Base-by-base conservation (phyloP, 192 early-diverging fungal genomes). In the Rhizophagus clarus region DNA sequence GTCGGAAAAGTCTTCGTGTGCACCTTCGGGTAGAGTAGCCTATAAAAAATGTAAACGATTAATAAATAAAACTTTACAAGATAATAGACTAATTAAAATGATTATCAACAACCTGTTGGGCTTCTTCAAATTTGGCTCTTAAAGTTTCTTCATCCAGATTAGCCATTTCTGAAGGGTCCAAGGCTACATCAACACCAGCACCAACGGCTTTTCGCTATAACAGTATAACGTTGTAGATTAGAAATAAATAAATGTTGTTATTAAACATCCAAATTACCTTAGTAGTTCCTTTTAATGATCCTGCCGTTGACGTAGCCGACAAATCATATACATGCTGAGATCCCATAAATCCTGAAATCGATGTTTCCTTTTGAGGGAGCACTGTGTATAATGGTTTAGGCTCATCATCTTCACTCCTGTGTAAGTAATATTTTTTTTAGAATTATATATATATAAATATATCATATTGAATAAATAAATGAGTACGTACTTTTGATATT, bases 121-220 rank as follows among this genome's bases (percentile, higher is more conserved):
- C 89, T 66, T 90, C 89, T 63, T 97, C 96, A 82, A 96, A 99
- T 62, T 89, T 93, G 14, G 92, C 88, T 31, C 89, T 84, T 66
- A 98, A 75, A 22, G 91, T 90, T 42, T 94, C 92, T 72, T 92
- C 88, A 82, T 96, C 93, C 74, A 94, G 83, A 29, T 90, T 89
- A 61, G 94, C 95, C 64, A 99, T 84, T 81, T 98, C 96, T 56
- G 95, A 91, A 2, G 97, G 95, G 86, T 99, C 96, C 79, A 99
- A 82, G 2, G 94, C 88, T 29, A 97, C 90, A 70, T 96, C 94
- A 32, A 98, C 92, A 22, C 89, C 90, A 37, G 81, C 83, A 12
- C 88, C 90, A 63, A 85, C 83, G 20, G 74, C 81, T 75, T 93
- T 93, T 75, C 90, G 86, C 86, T 90, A 79, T 40, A 69, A 29